Base-by-base conservation (phyloP, 164 flowering plant species). In the Nymphaea colorata region DNA sequence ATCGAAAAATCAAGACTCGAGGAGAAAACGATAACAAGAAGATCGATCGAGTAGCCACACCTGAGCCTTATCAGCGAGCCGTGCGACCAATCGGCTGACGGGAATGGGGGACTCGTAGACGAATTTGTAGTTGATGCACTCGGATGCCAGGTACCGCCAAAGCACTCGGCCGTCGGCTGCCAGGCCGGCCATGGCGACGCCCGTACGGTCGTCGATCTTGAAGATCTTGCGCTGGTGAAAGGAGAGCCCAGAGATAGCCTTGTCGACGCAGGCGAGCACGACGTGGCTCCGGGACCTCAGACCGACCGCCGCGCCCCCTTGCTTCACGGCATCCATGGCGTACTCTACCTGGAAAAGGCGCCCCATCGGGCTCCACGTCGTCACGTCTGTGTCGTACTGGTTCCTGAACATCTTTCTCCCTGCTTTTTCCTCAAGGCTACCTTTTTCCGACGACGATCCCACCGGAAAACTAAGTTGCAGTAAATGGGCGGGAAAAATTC, bases 281-380 rank as follows among this genome's bases (percentile, higher is more conserved):
- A 90, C 95, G 70, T 91, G 93, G 5, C 86, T 86, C 75, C 83
- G 87, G 68, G 98, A 94, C 84, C 98, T 85, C 74, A 94, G 95
- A 0, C 98, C 98, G 5, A 94, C 87, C 6, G 98, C 96, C 0
- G 98, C 97, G 1, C 97, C 89, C 14, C 98, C 98, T 70, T 93
- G 98, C 77, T 93, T 93, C 74, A 93, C 97, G 1, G 98, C 98
- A 78, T 93, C 98, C 98, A 93, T 93, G 2, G 97, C 97, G 75
- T 93, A 91, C 80, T 93, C 98, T 59, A 93, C 96, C 74, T 93
- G 98, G 77, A 91, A 91, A 5, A 93, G 81, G 25, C 98, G 78
- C 4, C 98, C 98, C 12, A 85, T 83, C 0, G 96, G 96, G 68
- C 87, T 82, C 96, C 96, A 89, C 71, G 96, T 87, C 17, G 93